Evolutionary conservation across 768 basidiomycete species (phyloP), one percentile per base, ranked within the genome.

Genomic region (Tubosaeta sp.): DNA sequence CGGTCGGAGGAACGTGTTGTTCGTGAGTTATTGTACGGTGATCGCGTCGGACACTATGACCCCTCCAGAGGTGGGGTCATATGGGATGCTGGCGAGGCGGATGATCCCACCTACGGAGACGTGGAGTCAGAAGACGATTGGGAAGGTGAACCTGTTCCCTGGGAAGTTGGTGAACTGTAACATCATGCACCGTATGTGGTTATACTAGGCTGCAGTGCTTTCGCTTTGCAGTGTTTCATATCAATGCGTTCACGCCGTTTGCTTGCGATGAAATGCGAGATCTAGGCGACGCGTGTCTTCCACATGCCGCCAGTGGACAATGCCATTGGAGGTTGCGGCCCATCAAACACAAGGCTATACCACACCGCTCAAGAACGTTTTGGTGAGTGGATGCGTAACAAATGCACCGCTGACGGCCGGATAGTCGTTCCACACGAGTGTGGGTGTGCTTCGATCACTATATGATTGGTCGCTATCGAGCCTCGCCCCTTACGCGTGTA

Each of bases 91-190:
- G 88, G 88, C 22, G 88, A 91, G 66, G 72, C 73, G 46, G 73
- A 76, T 58, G 72, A 72, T 33, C 71, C 68, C 32, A 65, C 66
- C 22, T 60, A 59, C 19, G 64, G 57, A 38, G 80, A 76, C 45
- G 74, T 68, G 29, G 82, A 81, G 60, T 78, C 80, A 39, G 84
- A 85, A 57, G 72, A 71, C 43, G 72, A 72, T 56, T 91, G 89
- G 89, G 89, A 90, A 68, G 82, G 85, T 33, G 88, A 90, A 67
- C 84, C 85, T 34, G 77, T 90, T 33, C 85, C 88, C 54, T 91
- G 89, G 89, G 86, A 86, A 68, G 75, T 81, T 9, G 89, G 82
- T 48, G 89, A 89, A 60, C 60, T 91, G 68, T 90, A 77, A 70
- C 52, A 48, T 54, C 37, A 48, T 22, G 46, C 52, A 43, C 52